Base-by-base conservation (phyloP, 1,139 yeast species). In the Sugiyamaella castrensis region DNA sequence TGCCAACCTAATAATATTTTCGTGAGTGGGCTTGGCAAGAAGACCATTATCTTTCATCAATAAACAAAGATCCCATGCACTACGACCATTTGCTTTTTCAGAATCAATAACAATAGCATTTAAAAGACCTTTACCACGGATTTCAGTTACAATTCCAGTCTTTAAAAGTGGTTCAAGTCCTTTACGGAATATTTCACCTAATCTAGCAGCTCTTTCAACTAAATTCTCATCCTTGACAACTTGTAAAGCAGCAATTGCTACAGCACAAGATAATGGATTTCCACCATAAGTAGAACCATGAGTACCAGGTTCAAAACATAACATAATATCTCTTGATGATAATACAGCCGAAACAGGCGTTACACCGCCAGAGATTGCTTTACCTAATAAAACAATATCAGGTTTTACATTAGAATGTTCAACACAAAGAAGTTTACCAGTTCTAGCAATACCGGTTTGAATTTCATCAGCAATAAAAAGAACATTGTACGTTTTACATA, bases 271-370 rank as follows among this genome's bases (percentile, higher is more conserved):
- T 66, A 91, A 79, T 57, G 98, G 97, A 73, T 89, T 92, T 69
- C 98, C 98, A 70, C 98, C 98, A 66, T 87, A 91, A 30, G 98
- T 91, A 40, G 97, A 91, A 46, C 98, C 98, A 70, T 91, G 98
- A 41, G 96, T 87, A 52, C 98, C 98, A 37, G 98, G 95, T 59
- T 87, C 88, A 62, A 91, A 79, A 59, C 91, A 82, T 58, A 82
- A 78, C 97, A 91, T 87, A 66, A 91, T 85, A 53, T 89, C 95
- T 62, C 75, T 81, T 33, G 95, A 86, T 2, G 96, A 84, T 57
- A 91, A 76, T 12, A 89, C 96, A 24, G 94, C 95, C 43, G 95
- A 85, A 24, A 89, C 95, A 29, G 98, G 97, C 56, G 87, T 70
- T 39, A 89, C 91, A 70, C 98, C 98, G 52, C 98, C 98, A 37